Evolutionary conservation across 140 eudicot genomes (phyloP), one percentile per base, ranked within the genome.

Genomic region (Oenanthe javanica): DNA sequence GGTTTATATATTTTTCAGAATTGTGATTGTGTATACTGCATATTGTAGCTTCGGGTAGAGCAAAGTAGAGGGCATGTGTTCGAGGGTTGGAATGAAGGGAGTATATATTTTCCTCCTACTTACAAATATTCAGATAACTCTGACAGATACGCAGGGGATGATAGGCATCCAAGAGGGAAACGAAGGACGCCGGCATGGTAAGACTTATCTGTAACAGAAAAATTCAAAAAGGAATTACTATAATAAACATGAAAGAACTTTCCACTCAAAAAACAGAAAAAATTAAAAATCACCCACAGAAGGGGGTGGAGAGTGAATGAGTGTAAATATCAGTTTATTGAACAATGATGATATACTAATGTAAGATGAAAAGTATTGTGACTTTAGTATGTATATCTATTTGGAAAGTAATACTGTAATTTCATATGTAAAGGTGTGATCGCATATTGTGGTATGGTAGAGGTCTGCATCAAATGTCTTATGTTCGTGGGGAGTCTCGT

Each of bases 131-230:
- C 97, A 9, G 87, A 89, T 51, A 94, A 94, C 85, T 94, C 98
- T 13, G 97, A 95, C 82, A 89, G 87, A 82, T 95, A 95, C 64
- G 96, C 99, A 63, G 99, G 97, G 40, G 95, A 93, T 15, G 88
- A 90, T 84, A 86, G 82, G 92, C 96, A 87, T 81, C 90, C 87
- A 0, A 89, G 88, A 85, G 97, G 89, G 86, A 95, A 95, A 83
- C 89, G 97, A 76, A 88, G 99, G 83, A 95, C 99, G 42, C 99
- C 99, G 2, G 99, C 99, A 85, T 95, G 99, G 99, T 94, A 92
- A 88, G 42, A 21, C 46, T 85, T 25, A 5, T 15, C 9, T 46
- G 72, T 63, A 5, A 42, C 19, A 55, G 63, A 47, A 55, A 52
- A 15, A 52, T 52, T 50, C 50, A 72, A 8, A 31, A 27, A 77